Evolutionary conservation across 306 rosid species (phyloP), one percentile per base, ranked within the genome.

Genomic region (Cicer arietinum): DNA sequence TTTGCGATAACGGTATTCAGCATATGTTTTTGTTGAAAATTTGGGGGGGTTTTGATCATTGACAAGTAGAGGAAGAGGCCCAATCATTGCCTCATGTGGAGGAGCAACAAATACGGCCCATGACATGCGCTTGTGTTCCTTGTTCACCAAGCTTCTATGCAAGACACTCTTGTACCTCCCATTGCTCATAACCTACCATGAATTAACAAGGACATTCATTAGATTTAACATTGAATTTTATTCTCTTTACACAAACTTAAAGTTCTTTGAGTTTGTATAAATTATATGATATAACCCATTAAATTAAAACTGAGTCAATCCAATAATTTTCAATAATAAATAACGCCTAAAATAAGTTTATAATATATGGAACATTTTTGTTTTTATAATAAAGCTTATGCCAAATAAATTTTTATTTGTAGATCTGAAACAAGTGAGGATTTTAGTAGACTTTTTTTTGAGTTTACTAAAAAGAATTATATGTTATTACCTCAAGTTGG

Each of bases 91-190:
- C 66, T 87, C 83, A 6, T 13, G 88, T 8, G 92, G 90, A 16
- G 90, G 97, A 66, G 6, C 80, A 42, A 56, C 35, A 40, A 91
- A 91, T 48, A 83, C 89, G 0, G 91, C 92, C 94, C 97, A 89
- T 0, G 94, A 91, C 89, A 91, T 86, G 12, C 94, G 83, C 12
- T 30, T 79, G 7, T 42, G 51, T 53, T 89, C 88, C 79, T 87
- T 86, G 79, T 84, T 89, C 83, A 89, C 94, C 85, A 87, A 70
- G 79, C 97, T 87, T 69, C 89, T 83, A 10, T 91, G 92, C 18
- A 87, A 56, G 18, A 91, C 88, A 50, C 94, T 84, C 80, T 80
- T 87, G 77, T 81, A 87, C 81, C 79, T 89, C 7, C 94, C 92
- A 72, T 91, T 91, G 74, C 94, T 89, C 54, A 87, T 45, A 37